These are phyloP conservation scores for Panicum virgatum DNA, from an alignment of 202 grass and related monocot genomes.

Conservation along the genomic window DNA sequence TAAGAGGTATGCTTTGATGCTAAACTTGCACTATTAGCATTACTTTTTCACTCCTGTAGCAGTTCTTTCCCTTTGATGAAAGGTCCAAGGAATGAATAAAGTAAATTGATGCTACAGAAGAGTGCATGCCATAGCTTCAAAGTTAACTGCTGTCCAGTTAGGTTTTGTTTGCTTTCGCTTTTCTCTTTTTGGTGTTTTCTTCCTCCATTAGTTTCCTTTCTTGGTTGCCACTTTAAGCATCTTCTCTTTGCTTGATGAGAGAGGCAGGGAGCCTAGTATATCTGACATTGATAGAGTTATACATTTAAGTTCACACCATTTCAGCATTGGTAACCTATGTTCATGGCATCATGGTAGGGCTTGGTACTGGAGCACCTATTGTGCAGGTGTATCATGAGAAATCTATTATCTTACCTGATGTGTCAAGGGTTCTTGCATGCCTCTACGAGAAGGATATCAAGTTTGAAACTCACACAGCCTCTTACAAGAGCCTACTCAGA, in stretches of 20 bases:
- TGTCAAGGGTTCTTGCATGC: conserved; percentile 88
- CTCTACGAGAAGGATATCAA: conserved; percentile 84
- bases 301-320: conserved; percentile 20
- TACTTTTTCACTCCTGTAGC: conserved; percentile 19
- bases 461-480: conserved; percentile 34
- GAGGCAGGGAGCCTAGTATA: conserved; percentile 53
- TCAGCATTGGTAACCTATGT: conserved; percentile 28
- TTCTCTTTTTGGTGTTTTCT: conserved; percentile 45
- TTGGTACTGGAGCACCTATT: conserved; percentile 39
- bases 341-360: conserved; percentile 47
- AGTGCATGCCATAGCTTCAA: conserved; percentile 4
- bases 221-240: conserved; percentile 60
- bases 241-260: conserved; percentile 73
- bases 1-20: conserved; percentile 7
- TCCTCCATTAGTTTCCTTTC: conserved; percentile 30
- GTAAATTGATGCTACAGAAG: conserved; percentile 17
- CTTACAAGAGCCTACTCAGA: conserved; percentile 65
- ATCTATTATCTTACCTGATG: conserved; percentile 73
- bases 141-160: neutral
- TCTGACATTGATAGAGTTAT: conserved; percentile 15
- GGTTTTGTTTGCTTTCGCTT: conserved; percentile 29
- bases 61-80: neutral
- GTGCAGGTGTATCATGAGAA: conserved; percentile 78
- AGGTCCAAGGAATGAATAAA: conserved; percentile 42
- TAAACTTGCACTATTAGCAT: conserved; percentile 31